Conservation (phyloP, 441 rosid genomes). For the Bruguiera hainesii region DNA sequence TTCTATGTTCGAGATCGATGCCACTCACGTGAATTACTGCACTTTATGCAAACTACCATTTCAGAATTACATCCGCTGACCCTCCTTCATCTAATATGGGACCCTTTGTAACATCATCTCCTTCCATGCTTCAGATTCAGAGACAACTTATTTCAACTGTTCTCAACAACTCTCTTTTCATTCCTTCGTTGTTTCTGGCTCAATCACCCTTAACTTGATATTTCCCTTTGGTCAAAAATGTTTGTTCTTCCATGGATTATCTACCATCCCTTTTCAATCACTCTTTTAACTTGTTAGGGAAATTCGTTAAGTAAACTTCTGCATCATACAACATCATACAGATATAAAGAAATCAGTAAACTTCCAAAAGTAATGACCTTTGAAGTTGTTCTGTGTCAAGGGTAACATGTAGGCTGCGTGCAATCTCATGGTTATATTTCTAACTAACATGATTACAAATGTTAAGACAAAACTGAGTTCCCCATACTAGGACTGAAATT, state of each 20-base stretch:
- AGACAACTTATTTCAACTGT: constrained; percentile 15
- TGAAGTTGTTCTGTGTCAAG: neutral
- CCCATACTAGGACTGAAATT: neutral
- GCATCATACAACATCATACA: too few relatives aligned
- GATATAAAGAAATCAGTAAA: too few relatives aligned
- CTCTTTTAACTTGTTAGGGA: too few relatives aligned
- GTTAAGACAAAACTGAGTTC: constrained; percentile 30
- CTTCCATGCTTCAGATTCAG: constrained; percentile 14
- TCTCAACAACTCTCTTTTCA: constrained; percentile 15
- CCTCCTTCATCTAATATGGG: too few relatives aligned
- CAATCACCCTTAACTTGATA: neutral
- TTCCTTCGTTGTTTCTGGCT: constrained; percentile 1
- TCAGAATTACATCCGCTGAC: too few relatives aligned
- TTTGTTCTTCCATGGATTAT: neutral
- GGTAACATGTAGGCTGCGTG: neutral
- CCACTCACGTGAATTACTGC: too few relatives aligned
- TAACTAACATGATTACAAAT: constrained; percentile 24
- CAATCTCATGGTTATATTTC: constrained; percentile 17
- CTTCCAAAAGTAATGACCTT: neutral
- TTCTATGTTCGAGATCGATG: too few relatives aligned
- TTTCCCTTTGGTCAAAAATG: neutral
- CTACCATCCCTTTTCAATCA: too few relatives aligned
- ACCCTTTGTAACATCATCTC: neutral
- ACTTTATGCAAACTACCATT: too few relatives aligned
- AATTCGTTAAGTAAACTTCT: too few relatives aligned